Evolutionary conservation across 2,329 filamentous ascomycete species (phyloP).

Genomic region (Hymenoscyphus linearis): DNA sequence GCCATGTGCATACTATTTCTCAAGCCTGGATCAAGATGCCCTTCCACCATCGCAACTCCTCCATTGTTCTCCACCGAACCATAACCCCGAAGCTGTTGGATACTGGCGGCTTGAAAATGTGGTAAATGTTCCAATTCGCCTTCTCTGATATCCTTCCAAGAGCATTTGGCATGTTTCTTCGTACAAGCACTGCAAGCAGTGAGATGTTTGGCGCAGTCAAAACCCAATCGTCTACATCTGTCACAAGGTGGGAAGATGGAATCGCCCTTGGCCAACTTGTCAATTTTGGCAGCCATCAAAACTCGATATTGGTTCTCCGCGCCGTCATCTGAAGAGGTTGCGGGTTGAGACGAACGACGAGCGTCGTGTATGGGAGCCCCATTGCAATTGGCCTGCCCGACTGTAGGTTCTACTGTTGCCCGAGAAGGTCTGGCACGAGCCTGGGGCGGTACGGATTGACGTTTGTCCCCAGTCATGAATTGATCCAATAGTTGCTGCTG

Average conservation of each 20-base stretch:
- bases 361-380: slow-evolving; percentile 21
- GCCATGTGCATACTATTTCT: slow-evolving; percentile 1
- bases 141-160: slow-evolving; percentile 75
- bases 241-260: slow-evolving; percentile 79
- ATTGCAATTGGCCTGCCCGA: slow-evolving; percentile 16
- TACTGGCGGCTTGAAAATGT: not conserved
- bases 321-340: slow-evolving; percentile 22
- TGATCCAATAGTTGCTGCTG: slow-evolving; percentile 53
- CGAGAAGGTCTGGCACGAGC: slow-evolving; percentile 19
- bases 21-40: not conserved
- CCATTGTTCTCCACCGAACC: not conserved
- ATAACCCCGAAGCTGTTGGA: not conserved
- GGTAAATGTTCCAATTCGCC: slow-evolving; percentile 46
- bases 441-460: slow-evolving; percentile 14
- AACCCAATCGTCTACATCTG: slow-evolving; percentile 71
- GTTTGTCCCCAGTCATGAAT: slow-evolving; percentile 35
- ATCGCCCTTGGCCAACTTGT: slow-evolving; percentile 68
- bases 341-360: slow-evolving; percentile 22
- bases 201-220: slow-evolving; percentile 79
- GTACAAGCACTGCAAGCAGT: slow-evolving; percentile 85
- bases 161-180: slow-evolving; percentile 84
- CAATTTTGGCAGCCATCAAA: slow-evolving; percentile 70
- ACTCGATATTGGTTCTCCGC: slow-evolving; percentile 42
- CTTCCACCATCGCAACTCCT: not conserved
- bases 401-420: slow-evolving; percentile 5